Evolutionary conservation across 1,284 basidiomycete genomes (phyloP), one percentile per base, ranked within the genome.

Genomic region (Laetiporus sulphureus): DNA sequence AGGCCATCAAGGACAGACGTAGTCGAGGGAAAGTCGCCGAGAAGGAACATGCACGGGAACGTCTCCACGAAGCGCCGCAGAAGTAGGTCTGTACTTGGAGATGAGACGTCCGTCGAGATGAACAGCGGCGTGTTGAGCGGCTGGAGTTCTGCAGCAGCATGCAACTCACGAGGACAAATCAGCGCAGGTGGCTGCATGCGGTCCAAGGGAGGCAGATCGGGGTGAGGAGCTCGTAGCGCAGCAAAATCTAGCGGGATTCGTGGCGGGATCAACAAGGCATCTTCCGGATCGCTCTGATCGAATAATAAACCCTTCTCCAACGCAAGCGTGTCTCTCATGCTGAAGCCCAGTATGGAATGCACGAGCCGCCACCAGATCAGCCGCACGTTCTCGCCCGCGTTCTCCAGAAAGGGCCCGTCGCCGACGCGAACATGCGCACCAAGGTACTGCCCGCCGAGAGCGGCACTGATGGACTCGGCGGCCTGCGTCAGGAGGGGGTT

Each of bases 1-100:
- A 81, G 46, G 13, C 47, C 41, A 23, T 66, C 60, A 20, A 88
- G 54, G 2, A 56, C 48, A 5, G 49, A 50, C 19, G 68, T 55
- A 19, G 36, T 27, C 15, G 24, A 43, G 3, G 39, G 29, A 47
- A 88, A 84, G 56, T 87, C 80, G 12, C 61, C 60, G 2, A 88
- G 64, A 46, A 75, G 71, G 56, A 80, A 82, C n/a, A 69, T 61
- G 56, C 86, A 90, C 2, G 85, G 84, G 56, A 90, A 89, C 3
- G 75, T 71, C 21, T 51, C 60, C 22, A 68, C 62, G 53, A 89
- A 74, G 1, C 67, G 57, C 1, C 52, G 55, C 10, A 88, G 65
- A 6, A 68, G 48, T 0, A 71, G 64, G 52, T 83, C 64, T 0
- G 55, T 48, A 2, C 56, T 54, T 1, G 78, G 73, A 32, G 69